These are phyloP conservation scores for Lentinula guzmanii DNA, from an alignment of 768 basidiomycete species.

Conservation along the genomic window DNA sequence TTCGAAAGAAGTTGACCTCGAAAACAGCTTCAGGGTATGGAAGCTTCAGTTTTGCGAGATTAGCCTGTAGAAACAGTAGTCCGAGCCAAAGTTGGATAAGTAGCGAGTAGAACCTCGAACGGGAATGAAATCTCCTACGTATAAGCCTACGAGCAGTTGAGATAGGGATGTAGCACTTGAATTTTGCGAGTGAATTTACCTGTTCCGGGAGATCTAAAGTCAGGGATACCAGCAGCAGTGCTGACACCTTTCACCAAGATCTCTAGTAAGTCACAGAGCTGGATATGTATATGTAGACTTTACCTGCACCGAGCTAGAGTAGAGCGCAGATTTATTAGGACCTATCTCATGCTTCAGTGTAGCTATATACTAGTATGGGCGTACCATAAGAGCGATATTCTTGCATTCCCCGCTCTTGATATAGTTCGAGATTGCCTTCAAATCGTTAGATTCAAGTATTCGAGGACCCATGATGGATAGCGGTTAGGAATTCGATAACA, in stretches of 20 bases:
- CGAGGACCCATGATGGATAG: neutral
- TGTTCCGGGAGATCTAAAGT: constrained; percentile 83
- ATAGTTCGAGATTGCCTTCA: constrained; percentile 47
- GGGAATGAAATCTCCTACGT: constrained; percentile 18
- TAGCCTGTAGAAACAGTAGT: constrained; percentile 42
- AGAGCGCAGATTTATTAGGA: neutral
- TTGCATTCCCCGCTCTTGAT: constrained; percentile 64
- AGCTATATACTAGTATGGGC: constrained; percentile 12
- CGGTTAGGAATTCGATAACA: neutral
- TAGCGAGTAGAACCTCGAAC: constrained; percentile 32
- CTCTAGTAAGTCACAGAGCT: neutral
- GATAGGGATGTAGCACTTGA: neutral
- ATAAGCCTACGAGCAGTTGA: neutral
- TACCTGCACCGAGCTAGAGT: constrained; percentile 63
- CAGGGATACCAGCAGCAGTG: constrained; percentile 81
- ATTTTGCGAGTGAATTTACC: constrained; percentile 35
- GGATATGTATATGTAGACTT: constrained; percentile 9
- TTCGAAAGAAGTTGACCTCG: constrained; percentile 80
- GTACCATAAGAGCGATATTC: constrained; percentile 71
- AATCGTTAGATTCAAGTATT: neutral
- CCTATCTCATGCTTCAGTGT: neutral
- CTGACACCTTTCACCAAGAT: constrained; percentile 48
- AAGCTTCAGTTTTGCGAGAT: constrained; percentile 68
- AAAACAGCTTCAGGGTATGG: constrained; percentile 97
- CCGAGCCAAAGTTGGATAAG: neutral